Evolutionary conservation across 2,329 filamentous ascomycete species (phyloP).

Genomic region (Aspergillus fijiensis): DNA sequence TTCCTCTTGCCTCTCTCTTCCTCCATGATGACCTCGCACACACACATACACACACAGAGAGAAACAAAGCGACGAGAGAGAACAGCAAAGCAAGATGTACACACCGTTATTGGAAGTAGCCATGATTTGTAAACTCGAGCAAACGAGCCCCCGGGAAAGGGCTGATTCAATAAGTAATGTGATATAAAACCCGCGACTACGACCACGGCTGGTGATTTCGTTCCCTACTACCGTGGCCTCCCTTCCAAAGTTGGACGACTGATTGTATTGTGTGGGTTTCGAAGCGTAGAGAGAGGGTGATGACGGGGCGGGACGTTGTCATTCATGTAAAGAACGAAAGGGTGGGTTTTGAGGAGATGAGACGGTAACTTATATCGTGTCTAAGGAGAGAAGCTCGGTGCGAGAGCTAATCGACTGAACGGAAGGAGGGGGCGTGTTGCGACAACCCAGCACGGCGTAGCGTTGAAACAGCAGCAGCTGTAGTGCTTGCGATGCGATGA

Average conservation of each 20-base stretch:
- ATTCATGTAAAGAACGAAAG: neutral
- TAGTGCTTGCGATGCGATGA: neutral
- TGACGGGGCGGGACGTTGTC: neutral
- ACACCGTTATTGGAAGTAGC: constrained; percentile 37
- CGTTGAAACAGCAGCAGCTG: neutral
- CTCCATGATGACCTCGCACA: no score
- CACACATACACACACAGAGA: no score
- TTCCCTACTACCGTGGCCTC: neutral
- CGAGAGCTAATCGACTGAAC: neutral
- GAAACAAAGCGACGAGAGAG: neutral
- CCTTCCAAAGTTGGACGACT: neutral
- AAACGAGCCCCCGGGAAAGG: neutral
- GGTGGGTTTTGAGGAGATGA: neutral
- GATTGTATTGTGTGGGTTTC: neutral
- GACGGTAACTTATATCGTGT: no score
- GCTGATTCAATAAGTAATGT: neutral
- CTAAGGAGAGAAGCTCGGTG: neutral
- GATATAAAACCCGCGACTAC: neutral
- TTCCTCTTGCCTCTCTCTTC: no score
- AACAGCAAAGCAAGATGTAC: constrained; percentile 4
- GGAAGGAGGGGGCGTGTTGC: neutral
- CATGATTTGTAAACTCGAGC: constrained; percentile 23
- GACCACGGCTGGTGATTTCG: neutral
- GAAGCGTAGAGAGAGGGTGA: neutral
- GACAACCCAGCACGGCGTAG: neutral